Base-by-base conservation (phyloP, 2,329 filamentous ascomycete genomes). In the Bipolaris sorokiniana region DNA sequence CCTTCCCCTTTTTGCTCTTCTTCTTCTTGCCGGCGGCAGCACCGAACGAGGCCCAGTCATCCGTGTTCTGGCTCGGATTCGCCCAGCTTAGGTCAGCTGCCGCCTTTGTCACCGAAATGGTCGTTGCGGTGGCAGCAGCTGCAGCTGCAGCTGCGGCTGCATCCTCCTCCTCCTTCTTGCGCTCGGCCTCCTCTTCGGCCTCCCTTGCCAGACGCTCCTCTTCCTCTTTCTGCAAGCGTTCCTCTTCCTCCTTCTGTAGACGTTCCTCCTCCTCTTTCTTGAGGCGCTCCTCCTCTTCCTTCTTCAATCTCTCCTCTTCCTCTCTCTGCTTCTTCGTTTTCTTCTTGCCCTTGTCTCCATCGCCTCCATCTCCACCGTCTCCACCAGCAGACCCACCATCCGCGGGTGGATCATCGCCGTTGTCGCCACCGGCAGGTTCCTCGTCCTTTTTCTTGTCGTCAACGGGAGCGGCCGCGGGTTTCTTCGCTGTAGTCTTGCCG, bases 401-500 rank as follows among this genome's bases (percentile, higher is more conserved):
- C 22, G 69, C 73, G 5, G 73, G 76, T 54, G 68, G 62, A 44
- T 71, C 73, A 20, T 73, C 76, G 18, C 71, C 74, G 44, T 65
- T 73, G 23, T 70, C 72, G 31, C 70, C 69, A 33, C 69, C 76
- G 28, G 56, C 61, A 51, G 58, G 69, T 36, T 83, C 79, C 44
- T 81, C 78, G 44, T 79, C 74, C 28, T 80, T 81, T 40, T 82
- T 80, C 16, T 82, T 81, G 16, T 80, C 79, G 49, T 79, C 78
- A 48, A 78, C 75, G 76, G 77, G 80, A 16, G 61, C 50, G 22
- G 20, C 47, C 22, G 52, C 64, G 37, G 50, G 28, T 48, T 75
- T 75, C 54, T 76, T 71, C 63, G 70, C 64, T 70, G 60, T 73
- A 28, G 78, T 72, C 22, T 46, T 46, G 59, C 81, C 75, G 34